Percentiles rank a stretch among this genome's conserved stretches.
Evolutionary conservation across 768 basidiomycete genomes (phyloP).

Genomic region (Pisolithus orientalis): DNA sequence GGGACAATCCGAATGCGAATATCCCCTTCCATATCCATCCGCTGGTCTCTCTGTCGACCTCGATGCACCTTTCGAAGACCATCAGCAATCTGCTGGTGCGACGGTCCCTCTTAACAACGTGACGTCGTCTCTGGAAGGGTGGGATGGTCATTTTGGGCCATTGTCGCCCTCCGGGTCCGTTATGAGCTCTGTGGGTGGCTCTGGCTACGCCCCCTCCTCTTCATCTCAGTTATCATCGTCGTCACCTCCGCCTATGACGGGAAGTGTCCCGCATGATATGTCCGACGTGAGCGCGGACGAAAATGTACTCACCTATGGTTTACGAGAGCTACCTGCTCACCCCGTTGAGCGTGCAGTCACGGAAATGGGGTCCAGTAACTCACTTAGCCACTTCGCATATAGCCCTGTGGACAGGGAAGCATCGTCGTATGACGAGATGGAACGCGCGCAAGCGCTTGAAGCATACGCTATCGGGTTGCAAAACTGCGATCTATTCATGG

Average conservation of each 20-base stretch:
- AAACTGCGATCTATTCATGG: conserved; percentile 16
- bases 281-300: background rate
- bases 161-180: background rate
- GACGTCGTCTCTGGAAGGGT: conserved; percentile 34
- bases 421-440: conserved; percentile 12
- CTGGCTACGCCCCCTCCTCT: background rate
- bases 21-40: background rate
- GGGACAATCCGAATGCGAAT: background rate
- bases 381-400: background rate
- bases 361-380: background rate
- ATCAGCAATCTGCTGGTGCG: background rate
- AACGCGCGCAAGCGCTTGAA: conserved; percentile 23
- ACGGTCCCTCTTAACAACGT: conserved; percentile 27
- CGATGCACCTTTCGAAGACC: background rate
- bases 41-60: background rate
- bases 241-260: background rate
- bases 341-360: background rate
- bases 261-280: background rate
- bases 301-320: no score
- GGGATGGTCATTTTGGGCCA: conserved; percentile 30
- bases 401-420: conserved; percentile 3
- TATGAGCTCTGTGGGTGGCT: background rate
- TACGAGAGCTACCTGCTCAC: background rate
- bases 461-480: conserved; percentile 26
- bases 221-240: background rate